These are phyloP conservation scores for Avena insularis DNA, from an alignment of 176 grass and related monocot genomes.

Conservation along the genomic window DNA sequence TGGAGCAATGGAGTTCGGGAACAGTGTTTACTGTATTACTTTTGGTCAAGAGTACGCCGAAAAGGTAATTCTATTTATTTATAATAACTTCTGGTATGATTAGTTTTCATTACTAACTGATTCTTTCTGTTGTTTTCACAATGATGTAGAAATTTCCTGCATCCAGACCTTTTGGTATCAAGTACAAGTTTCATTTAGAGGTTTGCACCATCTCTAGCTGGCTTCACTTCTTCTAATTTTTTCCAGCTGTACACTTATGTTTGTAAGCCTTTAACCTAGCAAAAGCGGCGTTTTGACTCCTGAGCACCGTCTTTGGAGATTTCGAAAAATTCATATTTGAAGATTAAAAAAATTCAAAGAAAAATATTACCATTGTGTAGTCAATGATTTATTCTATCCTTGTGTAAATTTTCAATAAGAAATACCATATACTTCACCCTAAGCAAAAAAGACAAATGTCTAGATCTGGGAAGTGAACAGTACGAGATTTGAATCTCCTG, in stretches of 20 bases:
- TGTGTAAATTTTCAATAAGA: no score
- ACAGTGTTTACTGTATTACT: constrained; percentile 84
- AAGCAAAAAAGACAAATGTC: no score
- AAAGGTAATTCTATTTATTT: constrained; percentile 54
- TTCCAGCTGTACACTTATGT: constrained; percentile 21
- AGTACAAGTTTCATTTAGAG: constrained; percentile 98
- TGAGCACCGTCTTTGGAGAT: neutral
- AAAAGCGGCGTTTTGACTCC: neutral
- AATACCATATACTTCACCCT: no score
- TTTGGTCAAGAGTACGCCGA: constrained; percentile 78
- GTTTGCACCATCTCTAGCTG: constrained; percentile 33
- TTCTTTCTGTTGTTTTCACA: constrained; percentile 7
- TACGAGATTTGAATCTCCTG: no score
- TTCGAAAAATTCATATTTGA: neutral
- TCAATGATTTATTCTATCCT: no score
- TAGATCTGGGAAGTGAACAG: no score
- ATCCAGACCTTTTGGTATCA: constrained; percentile 88
- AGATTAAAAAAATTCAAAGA: no score
- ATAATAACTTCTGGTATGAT: neutral
- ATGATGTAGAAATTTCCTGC: constrained; percentile 80
- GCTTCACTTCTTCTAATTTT: constrained; percentile 9
- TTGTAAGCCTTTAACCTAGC: no score
- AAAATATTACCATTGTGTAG: no score
- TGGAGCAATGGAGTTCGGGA: constrained; percentile 93
- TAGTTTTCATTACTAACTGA: constrained; percentile 34